A percentile compares a stretch with the other conserved stretches of the same genome.
These are phyloP conservation scores for Pelargonium fulgidum DNA, from an alignment of 441 rosid genomes.

Conservation along the genomic window DNA sequence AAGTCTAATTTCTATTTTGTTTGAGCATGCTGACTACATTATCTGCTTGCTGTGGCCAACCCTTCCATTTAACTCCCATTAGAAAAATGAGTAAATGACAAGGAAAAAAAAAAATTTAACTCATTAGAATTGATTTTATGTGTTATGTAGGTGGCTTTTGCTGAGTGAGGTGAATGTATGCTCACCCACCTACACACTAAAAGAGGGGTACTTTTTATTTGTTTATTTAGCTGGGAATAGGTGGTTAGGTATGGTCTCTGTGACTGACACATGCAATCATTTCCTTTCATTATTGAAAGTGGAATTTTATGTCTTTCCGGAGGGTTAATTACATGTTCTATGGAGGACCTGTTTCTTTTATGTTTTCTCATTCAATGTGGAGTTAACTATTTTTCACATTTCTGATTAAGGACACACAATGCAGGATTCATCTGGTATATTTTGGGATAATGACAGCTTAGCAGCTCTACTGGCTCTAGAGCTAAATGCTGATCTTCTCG, in stretches of 20 bases:
- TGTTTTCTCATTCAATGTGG: background rate
- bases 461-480: constrained; percentile 88
- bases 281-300: background rate
- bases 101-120: background rate
- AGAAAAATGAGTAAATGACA: background rate
- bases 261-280: background rate
- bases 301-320: too few relatives aligned
- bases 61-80: background rate
- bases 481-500: constrained; percentile 86
- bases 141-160: background rate
- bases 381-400: constrained; percentile 7
- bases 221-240: background rate
- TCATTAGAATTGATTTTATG: background rate
- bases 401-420: constrained; percentile 18
- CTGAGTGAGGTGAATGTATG: constrained; percentile 1
- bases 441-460: constrained; percentile 99
- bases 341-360: background rate
- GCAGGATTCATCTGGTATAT: constrained; percentile 98
- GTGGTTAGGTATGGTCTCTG: background rate
- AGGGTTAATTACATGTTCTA: background rate
- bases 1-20: background rate
- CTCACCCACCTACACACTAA: background rate
- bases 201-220: background rate
- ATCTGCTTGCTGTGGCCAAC: background rate
- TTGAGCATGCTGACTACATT: background rate